Evolutionary conservation across 768 basidiomycete genomes (phyloP).

Genomic region (Lentinula guzmanii): DNA sequence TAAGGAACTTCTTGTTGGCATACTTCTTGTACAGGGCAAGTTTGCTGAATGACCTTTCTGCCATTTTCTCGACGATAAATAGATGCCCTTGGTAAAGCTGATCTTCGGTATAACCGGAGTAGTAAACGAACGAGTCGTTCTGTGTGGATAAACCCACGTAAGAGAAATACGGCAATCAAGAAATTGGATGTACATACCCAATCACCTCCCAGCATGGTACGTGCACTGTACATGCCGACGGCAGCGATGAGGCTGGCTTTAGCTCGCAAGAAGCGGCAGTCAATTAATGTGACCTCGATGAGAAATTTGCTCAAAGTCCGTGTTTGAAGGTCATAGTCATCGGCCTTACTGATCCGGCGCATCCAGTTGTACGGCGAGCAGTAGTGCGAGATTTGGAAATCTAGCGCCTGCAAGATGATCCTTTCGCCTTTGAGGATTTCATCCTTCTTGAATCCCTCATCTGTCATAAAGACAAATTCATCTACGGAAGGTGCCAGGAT

Average conservation of each 20-base stretch:
- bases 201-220: constrained; percentile 88
- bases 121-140: constrained; percentile 88
- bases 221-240: constrained; percentile 94
- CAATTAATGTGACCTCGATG: constrained; percentile 91
- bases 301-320: constrained; percentile 96
- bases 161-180: constrained; percentile 21
- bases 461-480: constrained; percentile 99
- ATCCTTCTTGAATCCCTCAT: constrained; percentile 88
- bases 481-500: constrained; percentile 95
- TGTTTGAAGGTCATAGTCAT: constrained; percentile 98
- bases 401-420: constrained; percentile 91
- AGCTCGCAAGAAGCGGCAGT: constrained; percentile 86
- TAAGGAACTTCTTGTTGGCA: constrained; percentile 95
- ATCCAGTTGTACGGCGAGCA: constrained; percentile 99
- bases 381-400: constrained; percentile 94
- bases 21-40: constrained; percentile 96
- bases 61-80: constrained; percentile 78
- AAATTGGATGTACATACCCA: constrained; percentile 67
- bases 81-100: constrained; percentile 79
- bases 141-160: constrained; percentile 28
- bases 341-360: constrained; percentile 96
- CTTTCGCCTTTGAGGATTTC: constrained; percentile 98
- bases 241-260: constrained; percentile 94
- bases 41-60: constrained; percentile 71
- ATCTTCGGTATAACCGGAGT: constrained; percentile 88